A percentile compares a stretch with the other conserved stretches of the same genome.
Conservation (phyloP, 176 grass and related monocot genomes). For the Aegilops bicornis region DNA sequence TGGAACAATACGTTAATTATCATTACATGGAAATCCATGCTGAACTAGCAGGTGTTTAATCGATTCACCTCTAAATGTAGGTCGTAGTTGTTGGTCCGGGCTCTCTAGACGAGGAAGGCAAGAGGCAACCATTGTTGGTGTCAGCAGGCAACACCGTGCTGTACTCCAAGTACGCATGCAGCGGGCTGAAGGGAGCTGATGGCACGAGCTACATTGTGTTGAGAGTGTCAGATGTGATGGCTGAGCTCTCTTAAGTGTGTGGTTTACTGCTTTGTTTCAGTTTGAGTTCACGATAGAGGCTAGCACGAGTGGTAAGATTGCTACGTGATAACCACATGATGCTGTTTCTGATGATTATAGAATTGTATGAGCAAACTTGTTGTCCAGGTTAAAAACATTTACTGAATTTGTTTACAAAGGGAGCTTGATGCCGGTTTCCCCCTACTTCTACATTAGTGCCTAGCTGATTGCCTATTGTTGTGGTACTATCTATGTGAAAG, state of each 20-base stretch:
- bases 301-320: not conserved
- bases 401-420: not conserved
- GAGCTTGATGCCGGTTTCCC: too few relatives aligned
- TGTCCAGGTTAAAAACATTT: not conserved
- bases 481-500: not conserved
- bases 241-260: constrained; percentile 48
- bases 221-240: constrained; percentile 69
- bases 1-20: constrained; percentile 48
- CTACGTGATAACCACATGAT: constrained; percentile 1
- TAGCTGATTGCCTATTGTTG: too few relatives aligned
- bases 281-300: not conserved
- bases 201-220: constrained; percentile 61
- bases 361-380: not conserved
- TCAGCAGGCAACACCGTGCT: constrained; percentile 47
- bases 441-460: not conserved
- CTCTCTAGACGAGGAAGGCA: constrained; percentile 66
- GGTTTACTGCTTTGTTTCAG: not conserved
- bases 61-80: not conserved
- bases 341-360: not conserved
- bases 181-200: constrained; percentile 62
- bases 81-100: constrained; percentile 73
- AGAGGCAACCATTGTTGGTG: constrained; percentile 47
- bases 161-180: constrained; percentile 70
- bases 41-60: not conserved
- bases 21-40: not conserved